Evolutionary conservation across 768 basidiomycete genomes (phyloP).

Genomic region (Tulasnella sp.): DNA sequence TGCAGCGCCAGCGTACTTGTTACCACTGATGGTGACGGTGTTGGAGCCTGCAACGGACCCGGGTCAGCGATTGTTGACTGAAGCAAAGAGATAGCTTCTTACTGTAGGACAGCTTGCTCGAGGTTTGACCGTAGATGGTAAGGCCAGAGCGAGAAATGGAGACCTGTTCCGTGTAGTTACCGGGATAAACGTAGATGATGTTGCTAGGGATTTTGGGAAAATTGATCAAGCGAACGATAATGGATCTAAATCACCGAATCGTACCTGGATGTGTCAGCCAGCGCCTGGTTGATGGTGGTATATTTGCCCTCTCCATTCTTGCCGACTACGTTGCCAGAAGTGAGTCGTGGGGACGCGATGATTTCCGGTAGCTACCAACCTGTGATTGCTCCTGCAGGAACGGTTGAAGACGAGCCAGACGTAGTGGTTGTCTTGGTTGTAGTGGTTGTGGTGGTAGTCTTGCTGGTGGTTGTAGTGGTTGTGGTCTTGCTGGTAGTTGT

Average conservation of each 20-base stretch:
- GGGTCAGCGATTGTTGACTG: background rate
- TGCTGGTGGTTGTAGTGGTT: background rate
- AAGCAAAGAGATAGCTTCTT: background rate
- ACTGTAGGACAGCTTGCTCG: background rate
- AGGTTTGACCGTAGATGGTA: slow-evolving; percentile 33
- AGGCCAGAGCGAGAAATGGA: slow-evolving; percentile 24
- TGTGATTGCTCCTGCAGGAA: slow-evolving; percentile 12
- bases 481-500: background rate
- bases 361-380: background rate
- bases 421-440: slow-evolving; percentile 5
- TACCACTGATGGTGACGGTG: slow-evolving; percentile 26
- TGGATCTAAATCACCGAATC: background rate
- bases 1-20: slow-evolving; percentile 36
- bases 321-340: background rate
- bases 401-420: background rate
- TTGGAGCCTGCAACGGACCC: slow-evolving; percentile 11
- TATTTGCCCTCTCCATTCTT: slow-evolving; percentile 28
- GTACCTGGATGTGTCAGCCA: slow-evolving; percentile 31
- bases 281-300: slow-evolving; percentile 29
- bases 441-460: background rate
- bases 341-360: background rate
- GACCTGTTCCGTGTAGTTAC: slow-evolving; percentile 20
- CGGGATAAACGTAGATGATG: slow-evolving; percentile 16
- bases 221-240: background rate
- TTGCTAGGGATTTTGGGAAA: background rate